Evolutionary conservation across 768 basidiomycete genomes (phyloP).

Genomic region (Suillus brevipes): DNA sequence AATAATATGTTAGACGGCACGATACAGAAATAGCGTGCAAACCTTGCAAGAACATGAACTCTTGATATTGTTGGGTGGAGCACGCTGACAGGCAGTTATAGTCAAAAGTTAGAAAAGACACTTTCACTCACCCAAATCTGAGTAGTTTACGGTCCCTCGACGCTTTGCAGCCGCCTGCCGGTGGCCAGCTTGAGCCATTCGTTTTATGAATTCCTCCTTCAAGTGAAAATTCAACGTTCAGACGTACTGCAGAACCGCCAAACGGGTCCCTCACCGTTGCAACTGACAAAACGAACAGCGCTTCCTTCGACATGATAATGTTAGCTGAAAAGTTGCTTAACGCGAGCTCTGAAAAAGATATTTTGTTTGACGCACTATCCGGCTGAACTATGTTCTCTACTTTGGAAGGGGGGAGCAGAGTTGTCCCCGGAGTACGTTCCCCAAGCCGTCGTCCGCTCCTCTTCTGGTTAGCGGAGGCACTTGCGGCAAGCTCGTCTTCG

Average conservation of each 20-base stretch:
- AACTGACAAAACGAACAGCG: constrained; percentile 68
- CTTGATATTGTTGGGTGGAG: constrained; percentile 60
- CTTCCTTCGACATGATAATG: constrained; percentile 75
- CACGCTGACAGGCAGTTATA: constrained; percentile 42
- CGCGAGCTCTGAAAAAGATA: neutral
- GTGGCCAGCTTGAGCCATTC: constrained; percentile 68
- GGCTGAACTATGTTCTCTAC: constrained; percentile 80
- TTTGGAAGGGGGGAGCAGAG: constrained; percentile 61
- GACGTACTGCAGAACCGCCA: constrained; percentile 10
- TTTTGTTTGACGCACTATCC: constrained; percentile 52
- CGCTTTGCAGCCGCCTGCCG: constrained; percentile 60
- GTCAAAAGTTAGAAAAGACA: constrained; percentile 1
- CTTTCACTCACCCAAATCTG: constrained; percentile 66
- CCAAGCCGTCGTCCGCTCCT: constrained; percentile 29
- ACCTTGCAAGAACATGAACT: constrained; percentile 76
- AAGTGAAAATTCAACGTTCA: constrained; percentile 7
- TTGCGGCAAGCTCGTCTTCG: constrained; percentile 28
- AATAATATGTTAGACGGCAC: constrained; percentile 9
- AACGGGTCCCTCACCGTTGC: constrained; percentile 59
- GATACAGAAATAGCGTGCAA: neutral
- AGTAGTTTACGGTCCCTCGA: constrained; percentile 61
- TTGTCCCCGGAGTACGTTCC: constrained; percentile 62
- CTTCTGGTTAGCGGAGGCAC: constrained; percentile 28
- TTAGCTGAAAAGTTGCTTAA: constrained; percentile 30
- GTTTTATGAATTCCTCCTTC: constrained; percentile 86